Evolutionary conservation across 2,329 filamentous ascomycete genomes (phyloP), one percentile per base, ranked within the genome.

Genomic region (Cladosporium oxysporum): DNA sequence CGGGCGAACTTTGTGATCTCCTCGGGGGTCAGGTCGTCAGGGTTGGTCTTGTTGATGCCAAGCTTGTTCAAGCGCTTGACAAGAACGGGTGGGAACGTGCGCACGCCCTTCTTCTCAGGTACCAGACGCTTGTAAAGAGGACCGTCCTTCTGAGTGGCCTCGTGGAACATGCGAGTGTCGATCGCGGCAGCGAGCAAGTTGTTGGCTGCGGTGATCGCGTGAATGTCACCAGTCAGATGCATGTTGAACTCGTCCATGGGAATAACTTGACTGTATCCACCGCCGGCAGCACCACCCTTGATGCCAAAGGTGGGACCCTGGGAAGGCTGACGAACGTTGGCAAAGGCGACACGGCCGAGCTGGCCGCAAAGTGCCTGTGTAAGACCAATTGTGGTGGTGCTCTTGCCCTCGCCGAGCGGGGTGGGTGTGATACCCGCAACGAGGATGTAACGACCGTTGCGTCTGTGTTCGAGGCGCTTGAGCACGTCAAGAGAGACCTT

Each of bases 171-270:
- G 73, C 95, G 90, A 1, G 95, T 98, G 77, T 99, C 95, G 69
- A 99, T 96, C 41, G 95, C 95, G 64, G 95, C 95, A 53, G 95
- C 94, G 52, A 99, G 87, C 66, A 99, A 84, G 81, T 99, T 99
- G 85, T 98, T 99, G 44, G 95, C 95, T 31, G 94, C 94, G 62
- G 93, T 93, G 75, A 99, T 95, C 70, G 95, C 95, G 78, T 99
- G 95, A 66, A 99, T 98, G 77, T 99, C 95, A 74, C 95, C 95
- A 64, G 95, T 99, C 74, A 99, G 82, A 79, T 99, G 95, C 76
- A 99, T 83, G 81, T 99, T 99, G 84, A 99, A 99, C 79, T 99
- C 95, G 74, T 99, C 95, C 95, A 99, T 99, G 66, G 95, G 95
- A 74, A 99, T 98, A 76, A 99, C 95, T 79, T 99, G 95, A 79